Evolutionary conservation across 305 asterid genomes (phyloP), one percentile per base, ranked within the genome.

Genomic region (Solanum hybrid): DNA sequence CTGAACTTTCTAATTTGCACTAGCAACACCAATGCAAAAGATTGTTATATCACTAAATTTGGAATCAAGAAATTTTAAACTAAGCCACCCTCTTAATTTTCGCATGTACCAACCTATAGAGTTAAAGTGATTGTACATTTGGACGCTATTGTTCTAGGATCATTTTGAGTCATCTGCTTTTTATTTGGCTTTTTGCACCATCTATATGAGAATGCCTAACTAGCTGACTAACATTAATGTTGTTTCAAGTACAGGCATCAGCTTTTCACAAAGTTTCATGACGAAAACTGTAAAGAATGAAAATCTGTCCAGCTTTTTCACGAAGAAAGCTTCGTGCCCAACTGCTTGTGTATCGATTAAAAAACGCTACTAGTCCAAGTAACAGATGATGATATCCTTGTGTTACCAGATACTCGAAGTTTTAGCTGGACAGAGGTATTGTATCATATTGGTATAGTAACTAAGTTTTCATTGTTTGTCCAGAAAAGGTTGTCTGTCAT

Each of bases 161-260:
- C 37, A 82, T 29, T 17, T 42, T 46, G 4, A 81, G 72, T 84
- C 40, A 51, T 2, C 42, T 10, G 7, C 42, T 17, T 26, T 84
- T 51, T 31, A 51, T 84, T 51, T 84, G 31, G 5, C 75, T 10
- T 84, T 60, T 51, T 20, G 31, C 5, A 84, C 38, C 31, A 84
- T 84, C 31, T 20, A 51, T 51, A 20, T 35, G 71, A 84, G 73
- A 84, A 84, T 10, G 73, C 73, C 38, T 29, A 51, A 29, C 73
- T 51, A 29, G 22, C n/a, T 84, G 37, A 84, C 17, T 56, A n/a
- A 16, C 12, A 6, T 27, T 22, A 9, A 24, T 73, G 34, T 40
- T 88, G 5, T 69, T 71, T 56, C 69, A 78, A 90, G 46, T 87
- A 81, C 92, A 91, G 92, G 60, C 89, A 91, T 87, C 91, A 78